Base-by-base conservation (phyloP, 805 yeast species). In the Saccharomycopsis microspora region DNA sequence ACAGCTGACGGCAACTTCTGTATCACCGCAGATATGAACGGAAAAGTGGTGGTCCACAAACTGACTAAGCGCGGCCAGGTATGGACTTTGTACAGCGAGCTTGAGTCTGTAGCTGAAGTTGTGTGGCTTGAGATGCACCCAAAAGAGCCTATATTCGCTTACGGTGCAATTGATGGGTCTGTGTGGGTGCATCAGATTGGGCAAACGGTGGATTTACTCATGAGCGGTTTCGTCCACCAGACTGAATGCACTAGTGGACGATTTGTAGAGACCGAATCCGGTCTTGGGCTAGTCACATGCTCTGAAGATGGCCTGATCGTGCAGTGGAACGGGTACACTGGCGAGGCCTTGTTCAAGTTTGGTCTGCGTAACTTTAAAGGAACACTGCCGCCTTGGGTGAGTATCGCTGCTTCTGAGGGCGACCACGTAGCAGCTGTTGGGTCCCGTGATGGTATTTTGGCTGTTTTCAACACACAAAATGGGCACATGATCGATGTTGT, bases 21-120 rank as follows among this genome's bases (percentile, higher is more conserved):
- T 40, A 72, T 93, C 8, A 83, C 96, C 4, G 97, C 90, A 38
- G 99, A 94, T 65, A 93, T 93, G 99, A 80, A 80, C 47, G 97
- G 98, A 46, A 78, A 78, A 57, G 71, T 90, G 32, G 71, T 85
- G 56, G 77, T 88, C 10, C 85, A 81, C 68, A 76, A 78, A 60
- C 68, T 89, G 5, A 63, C 72, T 42, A 81, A 82, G 57, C 82
- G 82, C 41, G 96, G 95, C 32, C 87, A 89, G 61, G 43, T 46
- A 29, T 90, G 97, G 97, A 72, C 69, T 53, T 66, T 74, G 56
- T 68, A 75, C 53, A 82, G 78, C 31, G 78, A 80, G 51, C 67
- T 87, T 50, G 88, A 85, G 58, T 96, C 89, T 63, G 88, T 85
- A 41, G 95, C 85, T 57, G 99, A 93, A 67, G 76, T 93, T 5